phyloP scores from a whole-genome alignment of 2,329 filamentous ascomycete genomes.

The Sclerotinia borealis region DNA sequence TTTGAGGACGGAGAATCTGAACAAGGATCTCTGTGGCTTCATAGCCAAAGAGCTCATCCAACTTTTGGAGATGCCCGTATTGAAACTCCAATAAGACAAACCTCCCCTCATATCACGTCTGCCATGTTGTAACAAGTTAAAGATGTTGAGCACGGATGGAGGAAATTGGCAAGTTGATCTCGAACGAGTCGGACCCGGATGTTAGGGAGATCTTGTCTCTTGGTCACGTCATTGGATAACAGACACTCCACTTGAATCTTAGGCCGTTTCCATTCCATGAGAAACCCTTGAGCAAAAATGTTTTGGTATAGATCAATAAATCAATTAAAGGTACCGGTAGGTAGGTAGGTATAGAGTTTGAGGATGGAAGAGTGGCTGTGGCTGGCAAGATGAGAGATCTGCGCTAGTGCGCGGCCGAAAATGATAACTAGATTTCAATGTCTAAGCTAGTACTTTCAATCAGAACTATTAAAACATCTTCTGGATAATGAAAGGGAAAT shows the following conservation, averaged over 20 bases:
- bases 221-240: background rate
- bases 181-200: background rate
- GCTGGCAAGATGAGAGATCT: background rate
- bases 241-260: background rate
- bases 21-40: background rate
- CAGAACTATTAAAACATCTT: too few relatives aligned
- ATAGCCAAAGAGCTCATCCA: background rate
- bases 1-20: background rate
- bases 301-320: background rate
- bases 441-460: too few relatives aligned
- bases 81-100: slow-evolving; percentile 7
- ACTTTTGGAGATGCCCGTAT: background rate
- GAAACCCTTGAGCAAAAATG: background rate
- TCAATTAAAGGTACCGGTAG: too few relatives aligned
- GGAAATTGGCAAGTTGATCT: background rate
- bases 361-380: background rate
- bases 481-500: too few relatives aligned
- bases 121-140: background rate
- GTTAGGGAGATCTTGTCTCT: background rate
- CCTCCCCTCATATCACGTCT: background rate
- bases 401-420: too few relatives aligned
- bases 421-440: too few relatives aligned
- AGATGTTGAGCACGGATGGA: slow-evolving; percentile 4
- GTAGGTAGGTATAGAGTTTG: background rate
- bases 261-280: background rate